Evolutionary conservation across 306 rosid genomes (phyloP).

Genomic region (Cucumis hystrix): DNA sequence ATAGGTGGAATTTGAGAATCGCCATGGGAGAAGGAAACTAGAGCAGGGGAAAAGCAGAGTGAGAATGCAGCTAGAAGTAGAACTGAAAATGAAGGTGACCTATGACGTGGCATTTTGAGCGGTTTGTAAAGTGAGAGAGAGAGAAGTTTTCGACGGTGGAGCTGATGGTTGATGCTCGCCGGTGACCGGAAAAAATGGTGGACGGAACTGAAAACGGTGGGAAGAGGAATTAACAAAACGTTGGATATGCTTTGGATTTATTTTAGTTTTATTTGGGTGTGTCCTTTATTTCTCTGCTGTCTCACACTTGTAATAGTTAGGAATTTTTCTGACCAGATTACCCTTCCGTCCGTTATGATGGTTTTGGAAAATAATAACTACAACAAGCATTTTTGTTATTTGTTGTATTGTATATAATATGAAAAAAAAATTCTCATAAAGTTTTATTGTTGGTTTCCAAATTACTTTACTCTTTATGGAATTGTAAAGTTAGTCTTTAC

Average conservation of each 20-base stretch:
- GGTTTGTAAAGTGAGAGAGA: neutral
- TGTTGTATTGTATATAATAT: no score
- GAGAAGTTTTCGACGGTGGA: neutral
- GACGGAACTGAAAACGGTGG: slow-evolving; percentile 9
- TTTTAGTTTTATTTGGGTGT: neutral
- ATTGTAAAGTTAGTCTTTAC: no score
- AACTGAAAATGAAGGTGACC: slow-evolving; percentile 10
- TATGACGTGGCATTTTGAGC: slow-evolving; percentile 6
- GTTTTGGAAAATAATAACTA: neutral
- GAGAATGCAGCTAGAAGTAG: neutral
- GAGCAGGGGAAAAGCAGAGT: slow-evolving; percentile 8
- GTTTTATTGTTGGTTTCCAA: no score
- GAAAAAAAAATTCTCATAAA: no score
- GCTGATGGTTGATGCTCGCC: neutral
- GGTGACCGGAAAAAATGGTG: neutral
- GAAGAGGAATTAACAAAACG: neutral
- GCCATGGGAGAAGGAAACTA: slow-evolving; percentile 19
- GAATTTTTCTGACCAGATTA: neutral
- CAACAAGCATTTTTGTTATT: no score
- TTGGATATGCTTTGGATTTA: neutral
- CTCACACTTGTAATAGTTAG: neutral
- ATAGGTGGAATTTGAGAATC: slow-evolving; percentile 15
- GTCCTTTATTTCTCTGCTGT: neutral
- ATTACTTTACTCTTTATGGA: no score
- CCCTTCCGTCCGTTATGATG: slow-evolving; percentile 6